Evolutionary conservation across 768 basidiomycete species (phyloP).

Genomic region (Termitomyces sp.): DNA sequence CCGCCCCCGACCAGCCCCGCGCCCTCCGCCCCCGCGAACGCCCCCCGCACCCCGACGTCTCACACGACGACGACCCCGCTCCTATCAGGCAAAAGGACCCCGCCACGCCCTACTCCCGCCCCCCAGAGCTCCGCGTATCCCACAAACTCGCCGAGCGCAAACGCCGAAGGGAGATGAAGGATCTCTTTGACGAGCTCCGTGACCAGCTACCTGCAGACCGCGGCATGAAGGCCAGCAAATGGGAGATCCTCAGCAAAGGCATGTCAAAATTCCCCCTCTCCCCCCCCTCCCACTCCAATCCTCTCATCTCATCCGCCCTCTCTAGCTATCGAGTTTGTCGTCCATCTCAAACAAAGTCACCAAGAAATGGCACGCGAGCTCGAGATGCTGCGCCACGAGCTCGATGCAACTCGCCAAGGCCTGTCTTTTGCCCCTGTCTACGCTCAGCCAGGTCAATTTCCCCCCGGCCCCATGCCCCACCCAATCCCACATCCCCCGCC

Average conservation of each 20-base stretch:
- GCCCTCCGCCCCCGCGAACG: no score
- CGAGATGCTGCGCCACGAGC: conserved; percentile 73
- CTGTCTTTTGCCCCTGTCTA: conserved; percentile 50
- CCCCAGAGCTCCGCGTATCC: conserved; percentile 89
- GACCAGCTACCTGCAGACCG: conserved; percentile 90
- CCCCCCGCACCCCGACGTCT: no score
- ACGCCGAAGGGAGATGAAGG: conserved; percentile 98
- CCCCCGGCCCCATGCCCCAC: conserved; percentile 43
- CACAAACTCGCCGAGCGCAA: conserved; percentile 98
- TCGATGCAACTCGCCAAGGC: conserved; percentile 62
- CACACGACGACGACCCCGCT: conserved; percentile 23
- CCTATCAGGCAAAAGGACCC: conserved; percentile 44
- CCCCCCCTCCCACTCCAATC: no score
- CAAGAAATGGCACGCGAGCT: conserved; percentile 78
- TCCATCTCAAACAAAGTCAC: conserved; percentile 70
- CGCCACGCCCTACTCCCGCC: conserved; percentile 88
- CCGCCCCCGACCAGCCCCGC: conserved; percentile 34
- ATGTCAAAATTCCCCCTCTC: conserved; percentile 24
- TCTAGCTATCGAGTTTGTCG: conserved; percentile 85
- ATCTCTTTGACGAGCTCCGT: conserved; percentile 93
- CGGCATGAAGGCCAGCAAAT: conserved; percentile 96
- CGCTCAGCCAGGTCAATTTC: conserved; percentile 37
- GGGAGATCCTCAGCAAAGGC: conserved; percentile 99
- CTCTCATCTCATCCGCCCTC: no score
- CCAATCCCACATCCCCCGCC: conserved; percentile 26